Base-by-base conservation (phyloP, 192 early-diverging fungal genomes). In the Coemansia sp. region DNA sequence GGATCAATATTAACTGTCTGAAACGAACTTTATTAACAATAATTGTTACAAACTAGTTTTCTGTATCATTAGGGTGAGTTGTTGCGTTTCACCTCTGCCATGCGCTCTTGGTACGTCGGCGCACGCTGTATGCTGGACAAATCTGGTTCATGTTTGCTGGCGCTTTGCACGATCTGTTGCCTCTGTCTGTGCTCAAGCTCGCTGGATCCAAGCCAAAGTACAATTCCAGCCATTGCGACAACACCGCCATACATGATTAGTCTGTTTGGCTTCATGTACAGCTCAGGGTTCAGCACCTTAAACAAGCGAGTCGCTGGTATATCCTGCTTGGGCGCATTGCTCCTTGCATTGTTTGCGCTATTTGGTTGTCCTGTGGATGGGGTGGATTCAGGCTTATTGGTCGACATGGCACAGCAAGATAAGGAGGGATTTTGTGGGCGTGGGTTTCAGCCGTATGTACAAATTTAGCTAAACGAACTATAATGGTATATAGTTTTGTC, bases 211-310 rank as follows among this genome's bases (percentile, higher is more conserved):
- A 78, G 59, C 75, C 75, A 78, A 33, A 72, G 42, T 8, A 72
- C 37, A 37, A 78, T 50, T 2, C 75, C 70, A 33, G 64, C 61
- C 52, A 79, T 60, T 23, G 67, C 71, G 2, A 61, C 47, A 7
- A 60, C 61, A 30, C 76, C 76, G 19, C 76, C 71, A 34, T 69
- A 68, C 76, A 79, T 79, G 54, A 79, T 67, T 34, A 55, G 38
- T 61, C 50, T 57, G 67, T 79, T 79, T 29, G 76, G 76, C 41
- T 73, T 73, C 67, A 79, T 79, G 50, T 47, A 79, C 17, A 79
- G 76, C 70, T 79, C 76, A 0, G 76, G 76, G 22, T 79, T 79
- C 8, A 79, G 70, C 23, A 79, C 60, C 44, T 79, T 79, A 37
- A 79, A 79, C 52, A 79, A 48, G 19, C 76, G 70, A 14, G 76